Conservation (phyloP, 257 asterid species). For the Solanum bukasovii region DNA sequence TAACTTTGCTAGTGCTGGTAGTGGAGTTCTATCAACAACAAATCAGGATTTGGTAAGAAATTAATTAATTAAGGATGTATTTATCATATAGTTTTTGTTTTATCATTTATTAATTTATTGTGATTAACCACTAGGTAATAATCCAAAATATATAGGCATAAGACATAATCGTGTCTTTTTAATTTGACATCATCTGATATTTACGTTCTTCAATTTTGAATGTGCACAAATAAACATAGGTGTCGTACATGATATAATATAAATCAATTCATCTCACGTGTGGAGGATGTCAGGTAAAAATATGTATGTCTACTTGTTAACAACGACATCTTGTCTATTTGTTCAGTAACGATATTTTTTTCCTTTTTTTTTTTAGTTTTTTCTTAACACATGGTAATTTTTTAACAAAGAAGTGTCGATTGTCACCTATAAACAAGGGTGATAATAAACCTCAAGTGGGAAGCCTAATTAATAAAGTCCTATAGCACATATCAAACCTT, state of each 20-base stretch:
- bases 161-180: not conserved
- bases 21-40: slow-evolving; percentile 55
- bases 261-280: not conserved
- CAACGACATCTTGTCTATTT: too few species aligned
- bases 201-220: too few species aligned
- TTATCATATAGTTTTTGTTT: not conserved
- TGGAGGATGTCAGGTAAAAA: fast-evolving
- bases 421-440: fast-evolving
- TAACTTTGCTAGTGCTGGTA: slow-evolving; percentile 87
- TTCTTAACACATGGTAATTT: not conserved
- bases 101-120: not conserved
- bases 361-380: too few species aligned
- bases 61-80: not conserved
- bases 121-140: not conserved
- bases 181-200: not conserved
- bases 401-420: too few species aligned
- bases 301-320: not conserved
- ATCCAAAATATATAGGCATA: not conserved
- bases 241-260: too few species aligned
- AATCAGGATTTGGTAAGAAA: slow-evolving; percentile 42
- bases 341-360: too few species aligned
- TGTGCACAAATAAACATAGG: fast-evolving
- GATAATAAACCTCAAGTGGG: too few species aligned
- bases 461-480: not conserved
- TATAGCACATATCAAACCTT: not conserved